These are phyloP conservation scores for Aspergillus ochraceoroseus DNA, from an alignment of 2,329 filamentous ascomycete species.

Conservation along the genomic window DNA sequence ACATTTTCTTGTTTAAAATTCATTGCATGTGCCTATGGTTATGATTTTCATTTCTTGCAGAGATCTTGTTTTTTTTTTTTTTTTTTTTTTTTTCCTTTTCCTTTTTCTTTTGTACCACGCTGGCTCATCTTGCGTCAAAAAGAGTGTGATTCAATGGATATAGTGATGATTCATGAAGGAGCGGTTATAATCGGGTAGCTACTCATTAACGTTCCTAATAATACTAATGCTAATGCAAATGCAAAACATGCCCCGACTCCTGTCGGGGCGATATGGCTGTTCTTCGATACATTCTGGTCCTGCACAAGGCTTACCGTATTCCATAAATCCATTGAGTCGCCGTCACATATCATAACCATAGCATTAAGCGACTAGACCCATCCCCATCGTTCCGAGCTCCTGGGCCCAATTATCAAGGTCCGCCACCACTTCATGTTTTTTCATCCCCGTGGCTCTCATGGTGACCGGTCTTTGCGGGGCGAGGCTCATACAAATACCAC, in stretches of 20 bases:
- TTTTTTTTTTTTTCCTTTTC: no score
- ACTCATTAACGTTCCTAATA: slow-evolving; percentile 9
- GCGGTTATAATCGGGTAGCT: slow-evolving; percentile 7
- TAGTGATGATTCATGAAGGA: slow-evolving; percentile 14
- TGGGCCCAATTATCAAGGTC: no score
- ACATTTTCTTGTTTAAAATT: slow-evolving; percentile 3
- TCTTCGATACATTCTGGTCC: background rate
- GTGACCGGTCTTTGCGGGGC: background rate
- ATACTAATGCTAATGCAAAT: slow-evolving; percentile 11
- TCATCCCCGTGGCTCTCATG: slow-evolving; percentile 1
- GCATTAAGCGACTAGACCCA: background rate
- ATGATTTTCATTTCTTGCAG: background rate
- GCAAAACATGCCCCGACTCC: slow-evolving; percentile 3
- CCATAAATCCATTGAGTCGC: no score
- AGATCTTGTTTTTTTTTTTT: background rate
- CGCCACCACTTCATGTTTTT: no score
- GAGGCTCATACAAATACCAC: slow-evolving; percentile 3
- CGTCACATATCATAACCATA: no score
- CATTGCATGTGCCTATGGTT: slow-evolving; percentile 11
- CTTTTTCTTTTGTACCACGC: slow-evolving; percentile 5
- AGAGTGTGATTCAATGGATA: slow-evolving; percentile 12
- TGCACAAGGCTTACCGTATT: background rate
- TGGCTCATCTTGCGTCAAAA: slow-evolving; percentile 3
- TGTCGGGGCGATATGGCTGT: background rate
- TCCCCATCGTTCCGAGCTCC: no score